A percentile compares a stretch with the other conserved stretches of the same genome.
Conservation (phyloP, 495 filamentous ascomycete genomes). For the Penicillium antarcticum region DNA sequence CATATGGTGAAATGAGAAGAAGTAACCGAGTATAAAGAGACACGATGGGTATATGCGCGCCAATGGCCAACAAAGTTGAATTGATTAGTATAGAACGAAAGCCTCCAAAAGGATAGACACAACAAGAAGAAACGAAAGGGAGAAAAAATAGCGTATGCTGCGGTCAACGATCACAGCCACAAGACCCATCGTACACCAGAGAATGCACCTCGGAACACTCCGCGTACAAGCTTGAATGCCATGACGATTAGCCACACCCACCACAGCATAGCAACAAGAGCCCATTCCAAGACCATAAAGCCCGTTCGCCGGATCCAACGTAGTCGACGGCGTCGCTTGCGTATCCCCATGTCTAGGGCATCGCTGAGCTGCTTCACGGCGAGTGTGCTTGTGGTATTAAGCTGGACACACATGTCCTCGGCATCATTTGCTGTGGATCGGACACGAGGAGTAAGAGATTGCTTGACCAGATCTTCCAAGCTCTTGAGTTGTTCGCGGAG, state of each 20-base stretch:
- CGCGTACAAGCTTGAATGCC: slow-evolving; percentile 58
- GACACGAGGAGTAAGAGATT: slow-evolving; percentile 60
- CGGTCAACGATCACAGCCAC: slow-evolving; percentile 51
- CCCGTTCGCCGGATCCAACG: slow-evolving; percentile 67
- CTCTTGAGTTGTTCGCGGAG: slow-evolving; percentile 45
- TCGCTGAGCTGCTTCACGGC: slow-evolving; percentile 76
- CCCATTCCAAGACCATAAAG: slow-evolving; percentile 76
- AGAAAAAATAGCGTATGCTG: neutral
- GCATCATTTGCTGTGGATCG: slow-evolving; percentile 69
- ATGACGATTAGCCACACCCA: slow-evolving; percentile 80
- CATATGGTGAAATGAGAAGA: neutral
- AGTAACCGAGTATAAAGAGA: neutral
- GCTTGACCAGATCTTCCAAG: slow-evolving; percentile 49
- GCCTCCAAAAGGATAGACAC: neutral
- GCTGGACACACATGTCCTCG: slow-evolving; percentile 66
- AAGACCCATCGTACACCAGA: slow-evolving; percentile 69
- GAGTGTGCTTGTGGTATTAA: slow-evolving; percentile 70
- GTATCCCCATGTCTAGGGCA: slow-evolving; percentile 66
- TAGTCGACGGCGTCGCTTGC: slow-evolving; percentile 65
- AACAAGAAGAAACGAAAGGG: neutral
- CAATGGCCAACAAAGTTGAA: slow-evolving; percentile 2
- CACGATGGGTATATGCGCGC: slow-evolving; percentile 10
- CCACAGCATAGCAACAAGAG: slow-evolving; percentile 76
- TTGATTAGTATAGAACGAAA: neutral
- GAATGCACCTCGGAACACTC: slow-evolving; percentile 54